phyloP scores from a whole-genome alignment of 257 asterid genomes.

The Fraxinus americana region DNA sequence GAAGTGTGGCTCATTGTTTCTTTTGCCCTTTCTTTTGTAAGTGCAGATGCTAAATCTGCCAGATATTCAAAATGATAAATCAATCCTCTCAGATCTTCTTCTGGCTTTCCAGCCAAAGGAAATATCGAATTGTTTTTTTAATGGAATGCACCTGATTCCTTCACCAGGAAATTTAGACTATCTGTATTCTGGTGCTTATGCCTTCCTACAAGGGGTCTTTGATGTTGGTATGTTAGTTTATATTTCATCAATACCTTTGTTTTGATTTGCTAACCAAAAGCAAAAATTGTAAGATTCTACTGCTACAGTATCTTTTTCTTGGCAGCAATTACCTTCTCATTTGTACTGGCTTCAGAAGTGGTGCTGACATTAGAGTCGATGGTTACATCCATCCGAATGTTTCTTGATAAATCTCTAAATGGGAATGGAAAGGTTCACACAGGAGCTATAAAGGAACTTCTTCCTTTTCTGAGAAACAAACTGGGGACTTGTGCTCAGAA shows the following conservation, averaged over 20 bases:
- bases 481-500: slow-evolving; percentile 62
- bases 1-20: slow-evolving; percentile 14
- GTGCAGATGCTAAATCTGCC: slow-evolving; percentile 63
- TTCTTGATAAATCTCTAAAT: slow-evolving; percentile 36
- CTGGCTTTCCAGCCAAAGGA: slow-evolving; percentile 68
- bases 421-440: slow-evolving; percentile 44
- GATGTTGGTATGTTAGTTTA: slow-evolving; percentile 55
- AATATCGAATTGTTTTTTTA: slow-evolving; percentile 49
- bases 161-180: slow-evolving; percentile 65
- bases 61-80: slow-evolving; percentile 56
- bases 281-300: slow-evolving; percentile 19
- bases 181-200: slow-evolving; percentile 65
- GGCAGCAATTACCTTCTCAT: slow-evolving; percentile 69
- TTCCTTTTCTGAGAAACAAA: slow-evolving; percentile 59
- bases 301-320: slow-evolving; percentile 31
- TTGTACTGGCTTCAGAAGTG: slow-evolving; percentile 73
- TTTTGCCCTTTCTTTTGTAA: slow-evolving; percentile 25
- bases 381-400: slow-evolving; percentile 56
- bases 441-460: slow-evolving; percentile 47
- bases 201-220: slow-evolving; percentile 59
- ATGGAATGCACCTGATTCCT: slow-evolving; percentile 58
- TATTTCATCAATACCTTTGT: slow-evolving; percentile 6
- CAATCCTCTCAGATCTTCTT: slow-evolving; percentile 61
- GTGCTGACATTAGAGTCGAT: slow-evolving; percentile 62
- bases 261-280: slow-evolving; percentile 4